A percentile compares a stretch with the other conserved stretches of the same genome.
Conservation (phyloP, 78 protist genomes). For the Guillardia theta region DNA sequence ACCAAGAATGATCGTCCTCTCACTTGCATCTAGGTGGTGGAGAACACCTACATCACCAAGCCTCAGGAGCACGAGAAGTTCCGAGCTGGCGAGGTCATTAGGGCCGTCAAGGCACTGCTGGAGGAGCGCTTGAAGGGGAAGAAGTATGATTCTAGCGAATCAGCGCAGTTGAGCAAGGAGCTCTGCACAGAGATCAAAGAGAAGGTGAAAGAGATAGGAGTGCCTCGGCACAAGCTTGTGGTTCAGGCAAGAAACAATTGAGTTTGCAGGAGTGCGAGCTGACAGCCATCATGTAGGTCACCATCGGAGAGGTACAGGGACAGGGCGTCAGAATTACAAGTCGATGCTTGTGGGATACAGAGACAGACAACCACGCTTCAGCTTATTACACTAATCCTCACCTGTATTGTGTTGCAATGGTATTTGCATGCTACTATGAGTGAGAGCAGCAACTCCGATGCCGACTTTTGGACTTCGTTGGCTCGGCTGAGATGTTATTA, state of each 20-base stretch:
- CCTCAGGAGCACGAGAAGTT: conserved; percentile 19
- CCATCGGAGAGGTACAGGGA: conserved; percentile 43
- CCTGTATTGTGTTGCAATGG: conserved; percentile 40
- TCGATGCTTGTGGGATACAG: conserved; percentile 42
- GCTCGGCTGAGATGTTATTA: no score
- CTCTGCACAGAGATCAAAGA: conserved; percentile 44
- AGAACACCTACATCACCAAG: conserved; percentile 42
- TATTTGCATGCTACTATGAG: conserved; percentile 43
- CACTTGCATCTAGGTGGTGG: no score
- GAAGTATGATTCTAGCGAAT: conserved; percentile 26
- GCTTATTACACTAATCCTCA: conserved; percentile 5
- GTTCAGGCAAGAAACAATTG: neutral
- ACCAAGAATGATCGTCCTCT: no score
- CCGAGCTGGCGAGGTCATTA: conserved; percentile 15
- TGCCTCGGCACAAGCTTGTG: conserved; percentile 36
- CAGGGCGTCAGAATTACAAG: conserved; percentile 29
- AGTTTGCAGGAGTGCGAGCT: neutral
- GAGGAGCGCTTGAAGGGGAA: conserved; percentile 43
- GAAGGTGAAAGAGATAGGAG: conserved; percentile 37
- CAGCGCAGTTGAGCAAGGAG: conserved; percentile 40
- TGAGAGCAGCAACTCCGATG: neutral
- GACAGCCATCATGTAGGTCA: neutral
- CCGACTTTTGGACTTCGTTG: no score
- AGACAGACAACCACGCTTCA: conserved; percentile 45
- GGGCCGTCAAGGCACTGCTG: neutral